Evolutionary conservation across 768 basidiomycete species (phyloP), one percentile per base, ranked within the genome.

Genomic region (Pisolithus sp.): DNA sequence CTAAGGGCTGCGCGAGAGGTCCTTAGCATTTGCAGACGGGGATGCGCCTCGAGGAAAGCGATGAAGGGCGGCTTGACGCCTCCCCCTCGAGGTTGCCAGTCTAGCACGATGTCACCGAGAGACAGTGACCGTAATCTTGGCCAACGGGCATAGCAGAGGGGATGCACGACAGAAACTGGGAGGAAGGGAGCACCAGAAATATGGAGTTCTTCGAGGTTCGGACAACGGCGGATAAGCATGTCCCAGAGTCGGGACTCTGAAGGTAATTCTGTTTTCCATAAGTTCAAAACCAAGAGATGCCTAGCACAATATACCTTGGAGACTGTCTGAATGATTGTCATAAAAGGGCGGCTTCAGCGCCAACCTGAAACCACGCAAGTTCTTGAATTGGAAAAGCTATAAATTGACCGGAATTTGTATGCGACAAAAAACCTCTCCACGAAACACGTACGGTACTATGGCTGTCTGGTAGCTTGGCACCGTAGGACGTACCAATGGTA

Each of bases 371-470:
- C 81, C 80, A 21, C 68, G 68, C 2, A 89, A 75, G 62, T 80
- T 74, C 49, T 66, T 71, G 62, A 89, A 89, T 59, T 83, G 80
- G 60, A 86, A 86, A 3, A 89, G 63, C 86, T 89, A 59, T 17
- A 48, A 4, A 15, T 6, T n/a, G 20, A 57, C 21, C 36, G 13
- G 34, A 13, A 46, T 50, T 38, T 48, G 18, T 26, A 46, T 23
- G 28, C 4, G 45, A 36, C 38, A 12, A 46, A 47, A 41, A 18
- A 53, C 10, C 17, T 4, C n/a, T 34, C 7, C 46, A 49, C 36
- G 43, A 18, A 31, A 24, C 24, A 70, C 83, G 56, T 58, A 87
- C 87, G 69, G 83, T 76, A 61, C 85, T 89, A 51, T 75, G 75
- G 39, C 71, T 65, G 21, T 69, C 68, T 2, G 85, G 85, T 18